Conservation (phyloP, 352 stramenopile genomes). For the Phytopythium chamaehyphon region DNA sequence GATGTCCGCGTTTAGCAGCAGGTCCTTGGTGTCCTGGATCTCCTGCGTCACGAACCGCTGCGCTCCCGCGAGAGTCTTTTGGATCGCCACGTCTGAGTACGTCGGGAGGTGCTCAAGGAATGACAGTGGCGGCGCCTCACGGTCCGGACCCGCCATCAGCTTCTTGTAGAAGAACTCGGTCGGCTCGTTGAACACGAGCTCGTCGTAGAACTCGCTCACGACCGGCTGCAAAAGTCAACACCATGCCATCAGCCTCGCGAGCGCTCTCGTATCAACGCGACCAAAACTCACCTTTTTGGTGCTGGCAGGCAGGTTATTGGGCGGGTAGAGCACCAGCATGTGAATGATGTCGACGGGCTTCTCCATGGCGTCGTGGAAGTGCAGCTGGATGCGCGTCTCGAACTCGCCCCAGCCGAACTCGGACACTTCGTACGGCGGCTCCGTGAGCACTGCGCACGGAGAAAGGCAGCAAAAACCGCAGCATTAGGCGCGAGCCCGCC, state of each 20-base stretch:
- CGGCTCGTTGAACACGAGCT: conserved; percentile 98
- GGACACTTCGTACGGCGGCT: conserved; percentile 95
- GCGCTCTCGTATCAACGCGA: not conserved
- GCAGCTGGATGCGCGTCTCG: conserved; percentile 94
- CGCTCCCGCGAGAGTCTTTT: conserved; percentile 80
- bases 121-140: conserved; percentile 51
- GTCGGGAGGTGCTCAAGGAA: conserved; percentile 82
- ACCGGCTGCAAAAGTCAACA: conserved; percentile 69
- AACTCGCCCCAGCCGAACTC: conserved; percentile 98
- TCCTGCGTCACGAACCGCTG: conserved; percentile 80
- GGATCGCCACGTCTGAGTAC: conserved; percentile 88
- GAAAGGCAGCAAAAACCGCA: not conserved
- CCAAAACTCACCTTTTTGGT: conserved; percentile 72
- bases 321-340: conserved; percentile 82
- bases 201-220: conserved; percentile 96
- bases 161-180: conserved; percentile 95
- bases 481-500: no score
- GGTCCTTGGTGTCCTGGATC: conserved; percentile 64
- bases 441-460: conserved; percentile 76
- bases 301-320: conserved; percentile 81
- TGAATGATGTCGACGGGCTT: conserved; percentile 90
- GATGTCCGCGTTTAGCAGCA: conserved; percentile 57
- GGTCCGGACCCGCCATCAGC: conserved; percentile 72
- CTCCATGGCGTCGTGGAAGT: conserved; percentile 94
- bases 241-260: conserved; percentile 1